These are phyloP conservation scores for Exserohilum turcica DNA, from an alignment of 2,329 filamentous ascomycete genomes.

Conservation along the genomic window DNA sequence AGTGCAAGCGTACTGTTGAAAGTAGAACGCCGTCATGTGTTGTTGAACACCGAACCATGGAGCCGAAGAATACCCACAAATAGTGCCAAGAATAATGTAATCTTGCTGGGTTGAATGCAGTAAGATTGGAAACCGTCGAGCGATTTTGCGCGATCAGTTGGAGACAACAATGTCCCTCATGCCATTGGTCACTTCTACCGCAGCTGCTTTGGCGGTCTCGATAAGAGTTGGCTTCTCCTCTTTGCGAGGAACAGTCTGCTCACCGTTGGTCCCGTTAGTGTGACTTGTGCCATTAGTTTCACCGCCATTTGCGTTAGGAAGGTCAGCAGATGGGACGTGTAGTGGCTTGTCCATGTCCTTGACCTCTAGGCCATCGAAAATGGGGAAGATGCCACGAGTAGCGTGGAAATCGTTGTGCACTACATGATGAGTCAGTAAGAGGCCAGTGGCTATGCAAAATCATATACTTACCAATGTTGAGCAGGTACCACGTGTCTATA, in stretches of 20 bases:
- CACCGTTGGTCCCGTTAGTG: conserved; percentile 20
- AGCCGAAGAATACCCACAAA: background rate
- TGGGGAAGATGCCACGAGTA: conserved; percentile 76
- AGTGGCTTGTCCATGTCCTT: conserved; percentile 62
- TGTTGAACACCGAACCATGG: conserved; percentile 8
- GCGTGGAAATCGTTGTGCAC: conserved; percentile 98
- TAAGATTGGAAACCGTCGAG: conserved; percentile 24
- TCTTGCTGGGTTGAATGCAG: conserved; percentile 45
- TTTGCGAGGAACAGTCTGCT: conserved; percentile 19
- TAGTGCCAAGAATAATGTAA: conserved; percentile 16
- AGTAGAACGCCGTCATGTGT: conserved; percentile 13
- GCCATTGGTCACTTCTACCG: conserved; percentile 38
- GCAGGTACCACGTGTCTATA: conserved; percentile 89
- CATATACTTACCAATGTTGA: conserved; percentile 82
- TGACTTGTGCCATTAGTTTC: conserved; percentile 12
- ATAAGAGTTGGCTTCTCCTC: conserved; percentile 27
- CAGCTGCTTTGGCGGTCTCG: conserved; percentile 36
- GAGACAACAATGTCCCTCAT: conserved; percentile 34
- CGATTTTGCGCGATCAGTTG: conserved; percentile 25
- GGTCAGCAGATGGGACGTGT: conserved; percentile 19
- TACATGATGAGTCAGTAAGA: conserved; percentile 41
- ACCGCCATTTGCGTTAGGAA: conserved; percentile 15
- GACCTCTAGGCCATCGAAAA: conserved; percentile 80
- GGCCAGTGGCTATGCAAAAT: background rate
- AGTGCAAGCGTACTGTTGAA: conserved; percentile 30